Evolutionary conservation across 495 filamentous ascomycete genomes (phyloP), one percentile per base, ranked within the genome.

Genomic region (Penicillium riverlandense): DNA sequence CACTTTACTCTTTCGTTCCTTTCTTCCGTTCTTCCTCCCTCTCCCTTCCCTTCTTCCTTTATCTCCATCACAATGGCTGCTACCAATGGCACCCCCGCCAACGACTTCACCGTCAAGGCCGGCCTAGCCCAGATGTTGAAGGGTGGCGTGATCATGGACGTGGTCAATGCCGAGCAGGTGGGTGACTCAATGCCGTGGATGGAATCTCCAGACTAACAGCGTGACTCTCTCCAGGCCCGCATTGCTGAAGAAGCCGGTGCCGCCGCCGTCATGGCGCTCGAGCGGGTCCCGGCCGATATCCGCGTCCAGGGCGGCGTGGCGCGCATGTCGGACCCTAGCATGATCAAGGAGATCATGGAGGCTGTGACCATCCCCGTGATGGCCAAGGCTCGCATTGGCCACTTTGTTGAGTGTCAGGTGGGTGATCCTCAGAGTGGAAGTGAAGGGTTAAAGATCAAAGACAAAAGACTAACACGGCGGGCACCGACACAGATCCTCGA

Each of bases 111-210:
- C 44, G 78, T 95, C 78, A 98, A 98, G 79, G 85, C 86, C 36
- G 92, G 92, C 29, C 72, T 98, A 43, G 92, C 92, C 14, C 83
- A 91, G 61, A 98, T 98, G 92, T 69, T 98, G 60, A 95, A 97
- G 73, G 92, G 92, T 62, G 92, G 92, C 50, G 92, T 98, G 32
- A 98, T 98, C 64, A 98, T 98, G 92, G 92, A 98, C 64, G 92
- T 97, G 43, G 90, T 96, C 33, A 90, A 90, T 61, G 86, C 90
- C 12, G 83, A 86, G 52, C 90, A 98, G 76, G 85, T 85, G 70
- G 38, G 55, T 35, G 15, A 14, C 38, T 42, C 16, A 15, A 15
- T 14, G 8, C 16, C 30, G 11, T 29, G 36, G 4, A 15, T 40
- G 32, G 12, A 6, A 28, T 36, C 12, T 22, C 10, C 10, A 16